These are phyloP conservation scores for Bromus sterilis DNA, from an alignment of 176 grass and related monocot genomes.

Conservation along the genomic window DNA sequence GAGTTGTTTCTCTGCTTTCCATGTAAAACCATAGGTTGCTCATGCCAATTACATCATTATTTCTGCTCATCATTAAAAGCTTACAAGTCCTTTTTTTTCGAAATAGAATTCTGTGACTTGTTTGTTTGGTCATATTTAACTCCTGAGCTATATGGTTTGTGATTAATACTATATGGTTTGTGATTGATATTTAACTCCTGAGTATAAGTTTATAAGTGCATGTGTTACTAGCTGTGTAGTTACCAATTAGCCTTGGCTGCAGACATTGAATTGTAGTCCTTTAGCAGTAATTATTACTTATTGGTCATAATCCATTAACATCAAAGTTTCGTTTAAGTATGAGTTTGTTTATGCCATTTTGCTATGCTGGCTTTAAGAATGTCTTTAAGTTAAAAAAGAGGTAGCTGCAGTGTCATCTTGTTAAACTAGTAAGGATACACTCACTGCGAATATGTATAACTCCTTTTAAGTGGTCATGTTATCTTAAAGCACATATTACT, in stretches of 20 bases:
- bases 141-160: neutral
- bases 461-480: neutral
- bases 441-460: neutral
- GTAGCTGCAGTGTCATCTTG: neutral
- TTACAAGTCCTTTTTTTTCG: neutral
- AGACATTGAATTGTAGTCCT: neutral
- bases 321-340: neutral
- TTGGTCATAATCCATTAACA: neutral
- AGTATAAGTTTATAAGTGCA: neutral
- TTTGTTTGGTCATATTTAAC: neutral
- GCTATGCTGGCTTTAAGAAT: neutral
- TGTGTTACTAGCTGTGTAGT: neutral
- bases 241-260: neutral
- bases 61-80: neutral
- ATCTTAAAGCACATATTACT: neutral
- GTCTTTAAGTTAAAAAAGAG: neutral
- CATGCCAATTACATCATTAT: neutral
- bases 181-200: too few species aligned
- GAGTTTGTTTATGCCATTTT: neutral
- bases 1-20: neutral
- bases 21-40: constrained; percentile 8
- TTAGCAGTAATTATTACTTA: neutral
- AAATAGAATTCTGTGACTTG: neutral
- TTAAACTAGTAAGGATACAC: neutral
- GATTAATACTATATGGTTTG: too few species aligned